phyloP scores from a whole-genome alignment of 1,139 yeast species.

The Nakaseomyces bracarensis region DNA sequence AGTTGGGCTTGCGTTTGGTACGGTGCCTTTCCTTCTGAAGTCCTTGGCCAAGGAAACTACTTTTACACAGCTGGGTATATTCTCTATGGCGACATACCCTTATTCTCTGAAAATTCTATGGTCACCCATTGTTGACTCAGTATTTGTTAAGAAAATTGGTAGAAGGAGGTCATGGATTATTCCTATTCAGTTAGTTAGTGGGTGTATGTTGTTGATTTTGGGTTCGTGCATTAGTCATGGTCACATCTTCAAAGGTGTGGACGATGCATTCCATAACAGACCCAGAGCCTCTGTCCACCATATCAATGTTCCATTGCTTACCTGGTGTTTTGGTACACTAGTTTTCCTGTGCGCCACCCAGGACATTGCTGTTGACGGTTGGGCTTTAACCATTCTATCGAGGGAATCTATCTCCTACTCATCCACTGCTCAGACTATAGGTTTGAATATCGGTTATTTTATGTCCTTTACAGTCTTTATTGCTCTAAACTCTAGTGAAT shows the following conservation, averaged over 20 bases:
- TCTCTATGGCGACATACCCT: slow-evolving; percentile 89
- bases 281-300: slow-evolving; percentile 12
- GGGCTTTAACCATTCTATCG: slow-evolving; percentile 88
- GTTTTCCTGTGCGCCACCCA: slow-evolving; percentile 94
- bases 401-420: slow-evolving; percentile 82
- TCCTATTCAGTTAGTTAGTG: slow-evolving; percentile 77
- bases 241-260: slow-evolving; percentile 48
- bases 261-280: slow-evolving; percentile 30
- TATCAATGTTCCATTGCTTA: slow-evolving; percentile 22
- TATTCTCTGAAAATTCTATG: slow-evolving; percentile 84
- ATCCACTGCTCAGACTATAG: slow-evolving; percentile 94
- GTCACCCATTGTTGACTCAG: slow-evolving; percentile 94
- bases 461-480: slow-evolving; percentile 82
- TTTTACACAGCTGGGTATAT: slow-evolving; percentile 86
- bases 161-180: slow-evolving; percentile 90
- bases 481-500: slow-evolving; percentile 86
- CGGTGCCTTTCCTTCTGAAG: slow-evolving; percentile 85
- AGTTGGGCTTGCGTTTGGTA: slow-evolving; percentile 91
- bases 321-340: slow-evolving; percentile 56
- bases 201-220: slow-evolving; percentile 53
- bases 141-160: slow-evolving; percentile 61
- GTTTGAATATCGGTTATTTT: slow-evolving; percentile 89
- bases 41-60: slow-evolving; percentile 50
- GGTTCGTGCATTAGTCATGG: slow-evolving; percentile 49
- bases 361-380: slow-evolving; percentile 97